A percentile compares a stretch with the other conserved stretches of the same genome.
Conservation (phyloP, 345 rosid genomes). For the Populus deltoides region DNA sequence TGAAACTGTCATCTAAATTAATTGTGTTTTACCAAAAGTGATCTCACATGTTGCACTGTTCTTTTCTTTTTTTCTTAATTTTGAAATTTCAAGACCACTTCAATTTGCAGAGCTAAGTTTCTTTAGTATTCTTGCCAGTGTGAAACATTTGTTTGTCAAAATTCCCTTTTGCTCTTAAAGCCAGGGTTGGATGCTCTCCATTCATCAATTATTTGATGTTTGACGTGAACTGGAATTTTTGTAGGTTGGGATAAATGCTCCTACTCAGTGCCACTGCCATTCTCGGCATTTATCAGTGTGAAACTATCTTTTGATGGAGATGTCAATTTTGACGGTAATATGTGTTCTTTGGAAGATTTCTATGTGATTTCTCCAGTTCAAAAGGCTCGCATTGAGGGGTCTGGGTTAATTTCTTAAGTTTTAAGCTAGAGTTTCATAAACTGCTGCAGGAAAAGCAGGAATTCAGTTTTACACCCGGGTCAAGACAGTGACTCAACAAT, state of each 20-base stretch:
- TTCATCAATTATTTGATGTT: neutral
- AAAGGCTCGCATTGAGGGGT: neutral
- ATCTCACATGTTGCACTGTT: neutral
- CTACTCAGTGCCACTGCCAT: conserved; percentile 42
- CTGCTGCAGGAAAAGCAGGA: too few species aligned
- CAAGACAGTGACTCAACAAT: too few species aligned
- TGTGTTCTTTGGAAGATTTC: neutral
- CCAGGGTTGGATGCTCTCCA: neutral
- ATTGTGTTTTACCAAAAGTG: neutral
- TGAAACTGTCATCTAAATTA: neutral
- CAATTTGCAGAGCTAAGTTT: neutral
- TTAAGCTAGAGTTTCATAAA: neutral
- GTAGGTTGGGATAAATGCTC: conserved; percentile 63
- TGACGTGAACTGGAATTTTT: conserved; percentile 4
- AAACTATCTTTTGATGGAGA: conserved; percentile 54
- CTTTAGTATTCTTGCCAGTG: neutral
- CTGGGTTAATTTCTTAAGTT: neutral
- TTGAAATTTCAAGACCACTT: neutral
- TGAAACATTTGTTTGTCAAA: neutral
- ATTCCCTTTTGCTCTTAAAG: neutral
- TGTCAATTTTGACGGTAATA: conserved; percentile 46
- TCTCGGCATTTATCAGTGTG: conserved; percentile 37
- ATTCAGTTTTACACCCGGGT: too few species aligned
- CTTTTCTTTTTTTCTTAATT: neutral
- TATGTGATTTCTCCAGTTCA: neutral